Base-by-base conservation (phyloP, 2,329 filamentous ascomycete species). In the Fusarium sp. region DNA sequence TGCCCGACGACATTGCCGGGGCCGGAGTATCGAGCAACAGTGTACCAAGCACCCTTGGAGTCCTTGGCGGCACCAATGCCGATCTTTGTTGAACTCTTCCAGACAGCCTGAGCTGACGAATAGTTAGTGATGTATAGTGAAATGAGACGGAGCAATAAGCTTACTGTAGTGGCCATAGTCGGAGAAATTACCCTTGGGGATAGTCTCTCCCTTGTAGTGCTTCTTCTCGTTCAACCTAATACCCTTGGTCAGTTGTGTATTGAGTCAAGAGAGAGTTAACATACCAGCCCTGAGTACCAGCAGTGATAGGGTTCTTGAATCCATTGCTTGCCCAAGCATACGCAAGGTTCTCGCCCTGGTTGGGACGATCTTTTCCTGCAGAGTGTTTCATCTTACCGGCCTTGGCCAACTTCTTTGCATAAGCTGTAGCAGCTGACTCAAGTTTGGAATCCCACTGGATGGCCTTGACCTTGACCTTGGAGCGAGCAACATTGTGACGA, bases 21-120 rank as follows among this genome's bases (percentile, higher is more conserved):
- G 6, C 76, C 74, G 7, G 76, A 76, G 64, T 82, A 82, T 38
- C 81, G 76, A 25, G 74, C 80, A 31, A 82, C 80, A 1, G 78
- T 78, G 58, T 78, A 75, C 70, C 72, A 82, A 8, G 65, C 76
- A 2, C 81, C 80, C 20, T 76, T 77, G 17, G 71, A 55, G 15
- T 76, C 70, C 25, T 60, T 74, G 5, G 76, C 78, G 4, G 74
- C 55, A 8, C 79, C 79, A 29, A 82, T 77, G 12, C 80, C 81
- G 11, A 82, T 56, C 53, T 78, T 79, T 50, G 69, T 80, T 20
- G 79, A 78, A 3, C 50, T 66, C 45, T 77, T 78, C 80, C 80
- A 81, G 38, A 81, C 72, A 33, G 65, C 65, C 58, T 81, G 78
- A 35, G 80, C 76, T 77, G 2, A 7, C 7, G 1, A 13, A 27